Conservation (phyloP, 352 stramenopile species). For the Phytophthora brassicae region DNA sequence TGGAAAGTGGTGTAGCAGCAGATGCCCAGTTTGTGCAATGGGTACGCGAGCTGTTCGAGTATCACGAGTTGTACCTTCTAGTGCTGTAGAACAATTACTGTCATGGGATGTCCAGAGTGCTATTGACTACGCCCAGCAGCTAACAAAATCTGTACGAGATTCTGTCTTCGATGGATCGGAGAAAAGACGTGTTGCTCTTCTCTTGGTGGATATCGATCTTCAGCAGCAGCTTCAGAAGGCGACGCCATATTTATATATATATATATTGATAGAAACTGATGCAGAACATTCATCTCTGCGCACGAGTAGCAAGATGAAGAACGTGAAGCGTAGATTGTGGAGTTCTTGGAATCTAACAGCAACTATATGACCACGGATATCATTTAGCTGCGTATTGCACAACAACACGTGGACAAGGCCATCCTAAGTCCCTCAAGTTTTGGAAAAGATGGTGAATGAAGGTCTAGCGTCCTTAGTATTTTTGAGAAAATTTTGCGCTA, state of each 20-base stretch:
- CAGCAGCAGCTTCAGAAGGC: constrained; percentile 53
- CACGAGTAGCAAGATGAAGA: constrained; percentile 37
- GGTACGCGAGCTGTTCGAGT: constrained; percentile 79
- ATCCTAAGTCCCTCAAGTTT: constrained; percentile 53
- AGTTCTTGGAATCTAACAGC: constrained; percentile 55
- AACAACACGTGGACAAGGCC: constrained; percentile 69
- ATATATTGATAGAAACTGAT: constrained; percentile 16
- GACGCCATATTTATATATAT: too few relatives aligned
- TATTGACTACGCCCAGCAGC: constrained; percentile 61
- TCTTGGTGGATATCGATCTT: constrained; percentile 61
- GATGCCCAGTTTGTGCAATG: constrained; percentile 48
- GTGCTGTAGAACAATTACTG: constrained; percentile 55
- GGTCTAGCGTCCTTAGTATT: constrained; percentile 51
- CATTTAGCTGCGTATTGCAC: constrained; percentile 64
- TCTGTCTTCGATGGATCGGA: constrained; percentile 42
- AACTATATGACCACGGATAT: constrained; percentile 68
- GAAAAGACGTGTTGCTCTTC: constrained; percentile 47
- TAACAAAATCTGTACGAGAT: constrained; percentile 38
- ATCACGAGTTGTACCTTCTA: constrained; percentile 68
- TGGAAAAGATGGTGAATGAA: constrained; percentile 53
- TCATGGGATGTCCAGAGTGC: constrained; percentile 48
- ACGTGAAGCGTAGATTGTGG: constrained; percentile 47
- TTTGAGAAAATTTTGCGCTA: constrained; percentile 35
- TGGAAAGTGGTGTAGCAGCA: constrained; percentile 24
- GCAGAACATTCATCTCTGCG: not conserved